Evolutionary conservation across 768 basidiomycete species (phyloP), one percentile per base, ranked within the genome.

Genomic region (Paxillus rubicundulus): DNA sequence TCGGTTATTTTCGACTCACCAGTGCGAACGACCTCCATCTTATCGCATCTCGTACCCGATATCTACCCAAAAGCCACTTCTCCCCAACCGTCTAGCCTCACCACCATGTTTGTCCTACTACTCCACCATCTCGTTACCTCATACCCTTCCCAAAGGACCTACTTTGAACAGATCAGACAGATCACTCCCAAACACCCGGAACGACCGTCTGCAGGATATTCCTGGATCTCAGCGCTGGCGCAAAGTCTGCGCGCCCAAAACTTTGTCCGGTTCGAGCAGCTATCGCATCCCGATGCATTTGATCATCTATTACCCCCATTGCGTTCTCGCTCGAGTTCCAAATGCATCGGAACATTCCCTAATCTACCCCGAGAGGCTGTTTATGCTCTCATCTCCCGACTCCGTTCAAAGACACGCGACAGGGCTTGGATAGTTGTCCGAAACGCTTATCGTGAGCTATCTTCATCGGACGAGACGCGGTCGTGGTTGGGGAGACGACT

Each of bases 131-230:
- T 90, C 9, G 66, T 78, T 14, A 59, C 74, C 8, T 66, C 72
- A 5, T 87, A 85, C 65, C 89, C 89, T 4, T 87, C 86, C 1
- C 88, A 89, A 61, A 69, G 70, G 47, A 57, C 75, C 9, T 89
- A 80, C 50, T 48, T 70, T 24, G 60, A 63, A 14, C 66, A 59
- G 42, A 54, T 64, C 12, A 55, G 45, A 45, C 13, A 14, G 12
- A 37, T 64, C 20, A 48, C 65, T 67, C 60, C 66, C 20, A 58
- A 64, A 5, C 65, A 80, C 32, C 63, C 84, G 1, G 70, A 74
- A 13, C 61, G 60, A 41, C 50, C 63, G 4, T 75, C 74, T 2
- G 61, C 65, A 3, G 68, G 70, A 1, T 63, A 71, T 16, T 50
- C 43, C 14, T 91, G 88, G 88, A 70, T 89, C 16, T 64, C 61